Conservation (phyloP, 495 filamentous ascomycete species). For the Daldinia grandis region DNA sequence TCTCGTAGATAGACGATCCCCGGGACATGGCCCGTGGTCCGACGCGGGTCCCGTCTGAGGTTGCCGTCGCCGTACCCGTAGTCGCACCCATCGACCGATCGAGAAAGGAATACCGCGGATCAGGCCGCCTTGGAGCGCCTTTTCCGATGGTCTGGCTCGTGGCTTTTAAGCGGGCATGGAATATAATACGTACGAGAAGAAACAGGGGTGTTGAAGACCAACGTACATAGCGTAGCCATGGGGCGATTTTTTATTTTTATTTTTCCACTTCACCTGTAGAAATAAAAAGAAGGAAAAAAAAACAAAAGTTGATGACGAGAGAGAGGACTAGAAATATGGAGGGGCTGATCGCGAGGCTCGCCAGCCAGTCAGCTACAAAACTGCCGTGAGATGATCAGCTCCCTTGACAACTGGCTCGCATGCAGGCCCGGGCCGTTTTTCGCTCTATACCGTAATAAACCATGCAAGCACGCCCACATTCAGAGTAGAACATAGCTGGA, state of each 20-base stretch:
- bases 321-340: conserved; percentile 19
- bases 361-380: conserved; percentile 46
- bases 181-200: neutral
- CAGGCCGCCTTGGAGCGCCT: conserved; percentile 19
- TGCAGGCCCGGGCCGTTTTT: conserved; percentile 37
- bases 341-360: conserved; percentile 47
- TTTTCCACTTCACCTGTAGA: neutral
- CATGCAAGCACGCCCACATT: conserved; percentile 32
- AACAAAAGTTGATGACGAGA: conserved; percentile 1
- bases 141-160: conserved; percentile 40
- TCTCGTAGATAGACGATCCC: conserved; percentile 36
- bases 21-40: conserved; percentile 36
- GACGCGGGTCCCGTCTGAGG: conserved; percentile 36
- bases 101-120: conserved; percentile 22
- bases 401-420: conserved; percentile 43
- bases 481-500: conserved; percentile 26
- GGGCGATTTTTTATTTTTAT: neutral
- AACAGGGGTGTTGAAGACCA: neutral
- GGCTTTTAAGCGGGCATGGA: conserved; percentile 24
- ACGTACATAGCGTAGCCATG: conserved; percentile 12
- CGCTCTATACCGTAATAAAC: conserved; percentile 37
- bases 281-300: neutral
- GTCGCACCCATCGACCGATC: conserved; percentile 32
- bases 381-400: conserved; percentile 41
- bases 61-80: conserved; percentile 36